Evolutionary conservation across 306 rosid genomes (phyloP).

Genomic region (Neltuma alba): DNA sequence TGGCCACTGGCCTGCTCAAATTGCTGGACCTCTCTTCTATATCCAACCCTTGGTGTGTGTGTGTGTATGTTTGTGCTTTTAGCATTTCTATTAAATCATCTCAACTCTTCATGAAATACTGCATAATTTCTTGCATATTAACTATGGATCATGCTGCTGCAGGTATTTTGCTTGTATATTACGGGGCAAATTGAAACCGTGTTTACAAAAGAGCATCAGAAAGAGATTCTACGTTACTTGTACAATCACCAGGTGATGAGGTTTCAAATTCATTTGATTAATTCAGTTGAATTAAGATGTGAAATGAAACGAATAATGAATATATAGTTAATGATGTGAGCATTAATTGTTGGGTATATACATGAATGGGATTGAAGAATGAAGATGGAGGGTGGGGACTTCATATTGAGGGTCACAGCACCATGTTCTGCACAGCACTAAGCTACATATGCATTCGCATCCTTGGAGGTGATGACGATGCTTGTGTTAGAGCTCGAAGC

Average conservation of each 20-base stretch:
- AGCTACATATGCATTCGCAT: too few species aligned
- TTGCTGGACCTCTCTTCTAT: slow-evolving; percentile 56
- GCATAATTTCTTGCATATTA: neutral
- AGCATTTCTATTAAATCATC: too few species aligned
- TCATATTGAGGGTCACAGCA: too few species aligned
- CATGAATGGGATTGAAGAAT: too few species aligned
- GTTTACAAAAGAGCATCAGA: slow-evolving; percentile 38
- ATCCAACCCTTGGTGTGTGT: slow-evolving; percentile 66
- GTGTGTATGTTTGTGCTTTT: neutral
- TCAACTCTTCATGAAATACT: neutral
- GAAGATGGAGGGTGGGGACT: too few species aligned
- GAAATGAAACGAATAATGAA: neutral
- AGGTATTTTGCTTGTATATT: slow-evolving; percentile 51
- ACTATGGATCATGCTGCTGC: neutral
- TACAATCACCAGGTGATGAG: slow-evolving; percentile 52
- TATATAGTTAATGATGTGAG: slow-evolving; percentile 31
- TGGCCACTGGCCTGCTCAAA: slow-evolving; percentile 70
- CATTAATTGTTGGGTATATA: slow-evolving; percentile 68
- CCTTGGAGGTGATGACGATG: slow-evolving; percentile 35
- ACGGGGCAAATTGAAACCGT: slow-evolving; percentile 51
- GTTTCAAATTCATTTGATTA: neutral
- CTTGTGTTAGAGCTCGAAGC: too few species aligned
- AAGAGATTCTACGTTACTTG: slow-evolving; percentile 58
- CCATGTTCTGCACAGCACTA: too few species aligned
- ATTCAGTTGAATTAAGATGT: neutral